Evolutionary conservation across 2,329 filamentous ascomycete genomes (phyloP).

Genomic region (Xylaria sp.): DNA sequence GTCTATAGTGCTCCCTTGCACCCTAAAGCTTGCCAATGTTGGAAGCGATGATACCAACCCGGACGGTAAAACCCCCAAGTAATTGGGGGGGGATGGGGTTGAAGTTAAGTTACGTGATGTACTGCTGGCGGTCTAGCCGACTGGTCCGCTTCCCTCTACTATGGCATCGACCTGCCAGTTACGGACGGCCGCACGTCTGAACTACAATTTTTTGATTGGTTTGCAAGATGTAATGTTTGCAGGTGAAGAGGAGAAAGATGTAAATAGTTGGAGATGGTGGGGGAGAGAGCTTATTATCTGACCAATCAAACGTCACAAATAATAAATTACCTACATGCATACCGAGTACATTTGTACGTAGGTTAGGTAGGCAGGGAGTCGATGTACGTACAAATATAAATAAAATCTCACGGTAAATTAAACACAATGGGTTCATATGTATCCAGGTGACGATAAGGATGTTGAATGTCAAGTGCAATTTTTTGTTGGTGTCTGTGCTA

Average conservation of each 20-base stretch:
- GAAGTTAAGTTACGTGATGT: not conserved
- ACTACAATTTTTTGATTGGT: not conserved
- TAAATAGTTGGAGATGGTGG: not conserved
- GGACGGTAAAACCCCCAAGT: not conserved
- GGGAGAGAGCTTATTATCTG: not conserved
- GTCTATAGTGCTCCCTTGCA: not conserved
- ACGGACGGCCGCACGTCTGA: not conserved
- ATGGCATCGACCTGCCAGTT: slow-evolving; percentile 5
- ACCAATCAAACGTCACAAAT: not conserved
- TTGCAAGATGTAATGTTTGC: not conserved
- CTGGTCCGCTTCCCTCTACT: not conserved
- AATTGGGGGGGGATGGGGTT: not conserved
- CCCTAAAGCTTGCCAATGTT: not conserved
- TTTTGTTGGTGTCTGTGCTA: not conserved
- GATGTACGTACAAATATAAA: not conserved
- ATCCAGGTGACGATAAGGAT: not conserved
- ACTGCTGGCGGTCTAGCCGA: not conserved
- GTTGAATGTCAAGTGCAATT: not conserved
- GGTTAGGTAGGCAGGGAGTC: too few relatives aligned
- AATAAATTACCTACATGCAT: too few relatives aligned
- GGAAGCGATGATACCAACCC: not conserved
- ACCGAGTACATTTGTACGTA: too few relatives aligned
- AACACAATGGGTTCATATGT: not conserved
- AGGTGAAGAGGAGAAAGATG: not conserved
- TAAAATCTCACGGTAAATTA: not conserved